A percentile compares a stretch with the other conserved stretches of the same genome.
These are phyloP conservation scores for Stemphylium beticola DNA, from an alignment of 2,329 filamentous ascomycete species.

Conservation along the genomic window DNA sequence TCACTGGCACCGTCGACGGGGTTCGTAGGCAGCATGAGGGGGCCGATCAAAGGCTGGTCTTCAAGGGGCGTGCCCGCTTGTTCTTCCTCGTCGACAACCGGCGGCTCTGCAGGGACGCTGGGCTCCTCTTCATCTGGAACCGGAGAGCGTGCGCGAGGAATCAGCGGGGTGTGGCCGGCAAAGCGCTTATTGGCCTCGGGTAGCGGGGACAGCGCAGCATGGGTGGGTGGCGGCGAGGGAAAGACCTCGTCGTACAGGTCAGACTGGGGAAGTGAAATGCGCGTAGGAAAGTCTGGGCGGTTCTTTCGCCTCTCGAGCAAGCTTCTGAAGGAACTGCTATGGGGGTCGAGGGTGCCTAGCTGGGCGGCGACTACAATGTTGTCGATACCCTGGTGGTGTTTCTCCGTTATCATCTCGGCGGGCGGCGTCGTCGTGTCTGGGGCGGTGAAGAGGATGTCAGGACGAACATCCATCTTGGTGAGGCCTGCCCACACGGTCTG, in stretches of 20 bases:
- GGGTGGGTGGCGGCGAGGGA: constrained; percentile 41
- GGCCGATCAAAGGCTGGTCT: constrained; percentile 36
- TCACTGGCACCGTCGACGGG: constrained; percentile 41
- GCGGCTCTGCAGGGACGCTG: constrained; percentile 5
- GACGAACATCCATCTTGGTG: constrained; percentile 34
- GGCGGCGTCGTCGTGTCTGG: constrained; percentile 39
- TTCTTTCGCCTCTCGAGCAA: constrained; percentile 33
- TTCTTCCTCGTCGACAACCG: constrained; percentile 17
- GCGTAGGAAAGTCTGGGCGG: constrained; percentile 27
- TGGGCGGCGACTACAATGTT: constrained; percentile 11
- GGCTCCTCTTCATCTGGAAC: constrained; percentile 15
- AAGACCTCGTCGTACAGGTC: constrained; percentile 35
- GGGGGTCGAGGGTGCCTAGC: constrained; percentile 5
- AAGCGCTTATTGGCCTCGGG: constrained; percentile 43
- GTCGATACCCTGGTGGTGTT: constrained; percentile 26
- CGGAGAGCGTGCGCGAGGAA: constrained; percentile 28
- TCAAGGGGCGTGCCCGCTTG: constrained; percentile 23
- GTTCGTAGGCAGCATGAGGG: constrained; percentile 41
- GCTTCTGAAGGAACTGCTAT: constrained; percentile 18
- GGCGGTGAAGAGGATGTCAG: constrained; percentile 30
- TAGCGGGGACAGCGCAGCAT: constrained; percentile 39
- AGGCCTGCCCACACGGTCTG: constrained; percentile 45
- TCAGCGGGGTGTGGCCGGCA: constrained; percentile 47
- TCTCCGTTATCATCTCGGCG: constrained; percentile 36
- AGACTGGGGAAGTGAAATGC: constrained; percentile 32